phyloP scores from a whole-genome alignment of 2,329 filamentous ascomycete genomes.

The Pyrenophora teres region DNA sequence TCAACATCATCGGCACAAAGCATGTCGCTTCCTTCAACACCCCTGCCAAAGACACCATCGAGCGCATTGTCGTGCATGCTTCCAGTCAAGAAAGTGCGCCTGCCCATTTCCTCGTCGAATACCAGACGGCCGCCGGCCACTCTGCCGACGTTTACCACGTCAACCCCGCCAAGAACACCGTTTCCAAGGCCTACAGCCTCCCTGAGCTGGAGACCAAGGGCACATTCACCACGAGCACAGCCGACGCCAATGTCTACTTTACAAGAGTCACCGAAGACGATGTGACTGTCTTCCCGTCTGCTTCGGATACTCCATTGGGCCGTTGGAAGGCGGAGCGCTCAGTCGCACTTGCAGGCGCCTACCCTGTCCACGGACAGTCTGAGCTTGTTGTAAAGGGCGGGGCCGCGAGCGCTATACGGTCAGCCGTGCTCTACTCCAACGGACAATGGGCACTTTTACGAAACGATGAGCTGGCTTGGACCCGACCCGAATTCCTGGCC shows the following conservation, averaged over 20 bases:
- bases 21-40: constrained; percentile 51
- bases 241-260: constrained; percentile 85
- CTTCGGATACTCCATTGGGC: constrained; percentile 74
- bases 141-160: constrained; percentile 88
- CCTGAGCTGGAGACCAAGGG: constrained; percentile 72
- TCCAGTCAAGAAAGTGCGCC: constrained; percentile 72
- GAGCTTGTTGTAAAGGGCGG: constrained; percentile 77
- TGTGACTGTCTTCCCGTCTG: constrained; percentile 73
- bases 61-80: constrained; percentile 70
- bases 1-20: constrained; percentile 69
- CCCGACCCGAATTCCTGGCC: constrained; percentile 79
- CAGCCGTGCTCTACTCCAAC: constrained; percentile 67
- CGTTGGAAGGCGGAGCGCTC: constrained; percentile 67
- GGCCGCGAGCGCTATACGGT: constrained; percentile 75
- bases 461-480: constrained; percentile 82
- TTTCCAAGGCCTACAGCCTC: constrained; percentile 80
- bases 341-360: constrained; percentile 30
- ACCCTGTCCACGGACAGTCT: constrained; percentile 70
- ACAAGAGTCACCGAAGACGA: constrained; percentile 79
- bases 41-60: constrained; percentile 48
- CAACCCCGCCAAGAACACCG: constrained; percentile 68
- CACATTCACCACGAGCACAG: constrained; percentile 77
- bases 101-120: constrained; percentile 85
- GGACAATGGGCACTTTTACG: constrained; percentile 82
- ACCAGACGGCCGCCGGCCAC: constrained; percentile 69